A percentile compares a stretch with the other conserved stretches of the same genome.
phyloP scores from a whole-genome alignment of 2,329 filamentous ascomycete genomes.

The Gnomoniopsis smithogilvyi region DNA sequence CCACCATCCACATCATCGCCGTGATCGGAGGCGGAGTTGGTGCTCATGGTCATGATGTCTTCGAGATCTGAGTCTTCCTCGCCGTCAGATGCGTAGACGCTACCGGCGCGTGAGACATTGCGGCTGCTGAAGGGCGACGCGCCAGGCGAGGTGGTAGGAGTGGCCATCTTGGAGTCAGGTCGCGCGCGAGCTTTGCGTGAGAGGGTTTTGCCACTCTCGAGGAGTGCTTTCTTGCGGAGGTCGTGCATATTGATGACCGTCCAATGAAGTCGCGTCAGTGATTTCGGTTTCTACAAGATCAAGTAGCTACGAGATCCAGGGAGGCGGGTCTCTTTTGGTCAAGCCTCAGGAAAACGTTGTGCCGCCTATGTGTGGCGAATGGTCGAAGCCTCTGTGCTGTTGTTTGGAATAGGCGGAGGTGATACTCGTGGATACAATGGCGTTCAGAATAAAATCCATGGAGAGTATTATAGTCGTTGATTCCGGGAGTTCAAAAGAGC shows the following conservation, averaged over 20 bases:
- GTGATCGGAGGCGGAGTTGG: constrained; percentile 59
- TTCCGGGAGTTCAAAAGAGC: not conserved
- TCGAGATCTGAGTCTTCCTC: constrained; percentile 50
- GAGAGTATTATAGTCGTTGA: constrained; percentile 2
- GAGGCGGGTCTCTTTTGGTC: not conserved
- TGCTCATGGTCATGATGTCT: constrained; percentile 43
- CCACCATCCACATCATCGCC: constrained; percentile 51
- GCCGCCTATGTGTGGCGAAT: constrained; percentile 12
- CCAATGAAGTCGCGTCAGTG: not conserved
- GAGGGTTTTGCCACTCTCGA: constrained; percentile 68
- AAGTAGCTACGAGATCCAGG: not conserved
- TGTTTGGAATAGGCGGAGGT: constrained; percentile 6
- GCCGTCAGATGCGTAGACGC: constrained; percentile 62
- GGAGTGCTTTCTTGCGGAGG: constrained; percentile 64
- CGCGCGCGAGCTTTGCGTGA: constrained; percentile 64
- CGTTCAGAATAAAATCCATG: constrained; percentile 25
- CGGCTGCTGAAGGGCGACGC: constrained; percentile 57
- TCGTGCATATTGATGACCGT: constrained; percentile 53
- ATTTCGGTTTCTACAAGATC: not conserved
- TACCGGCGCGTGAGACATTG: constrained; percentile 55
- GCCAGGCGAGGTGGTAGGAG: constrained; percentile 56
- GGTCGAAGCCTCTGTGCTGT: constrained; percentile 13
- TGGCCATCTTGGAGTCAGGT: constrained; percentile 53
- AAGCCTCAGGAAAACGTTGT: not conserved
- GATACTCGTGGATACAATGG: constrained; percentile 9